Evolutionary conservation across 768 basidiomycete species (phyloP).

Genomic region (Suillus occidentalis): DNA sequence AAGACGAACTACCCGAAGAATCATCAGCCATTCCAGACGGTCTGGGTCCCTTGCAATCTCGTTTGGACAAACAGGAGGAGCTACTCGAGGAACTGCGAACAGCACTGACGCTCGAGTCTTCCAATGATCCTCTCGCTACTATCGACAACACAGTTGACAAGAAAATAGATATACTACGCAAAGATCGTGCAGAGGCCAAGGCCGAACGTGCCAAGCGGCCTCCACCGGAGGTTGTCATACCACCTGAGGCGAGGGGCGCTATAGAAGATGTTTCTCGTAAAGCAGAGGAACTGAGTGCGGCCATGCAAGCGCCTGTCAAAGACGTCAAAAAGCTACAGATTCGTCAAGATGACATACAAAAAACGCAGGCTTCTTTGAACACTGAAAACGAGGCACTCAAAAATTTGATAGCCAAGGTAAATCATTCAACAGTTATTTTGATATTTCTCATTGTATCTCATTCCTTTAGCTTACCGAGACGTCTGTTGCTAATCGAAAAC

Average conservation of each 20-base stretch:
- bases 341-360: slow-evolving; percentile 3
- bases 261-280: slow-evolving; percentile 20
- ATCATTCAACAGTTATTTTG: too few species aligned
- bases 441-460: not conserved
- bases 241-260: slow-evolving; percentile 13
- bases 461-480: not conserved
- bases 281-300: slow-evolving; percentile 21
- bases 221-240: slow-evolving; percentile 22
- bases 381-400: slow-evolving; percentile 1
- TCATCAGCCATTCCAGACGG: not conserved
- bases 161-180: slow-evolving; percentile 22
- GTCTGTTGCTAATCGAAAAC: not conserved
- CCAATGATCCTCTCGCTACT: slow-evolving; percentile 18
- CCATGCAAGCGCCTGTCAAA: slow-evolving; percentile 24
- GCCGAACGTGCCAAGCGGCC: slow-evolving; percentile 17
- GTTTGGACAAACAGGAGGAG: slow-evolving; percentile 25
- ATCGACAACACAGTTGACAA: slow-evolving; percentile 19
- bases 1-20: not conserved
- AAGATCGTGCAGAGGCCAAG: slow-evolving; percentile 21
- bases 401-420: not conserved
- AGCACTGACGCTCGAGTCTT: slow-evolving; percentile 27
- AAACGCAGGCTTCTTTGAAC: not conserved
- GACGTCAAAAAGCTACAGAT: slow-evolving; percentile 27
- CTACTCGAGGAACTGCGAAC: slow-evolving; percentile 32
- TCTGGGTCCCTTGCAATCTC: slow-evolving; percentile 14